Base-by-base conservation (phyloP, 2,329 filamentous ascomycete genomes). In the Colletotrichum tofieldiae region DNA sequence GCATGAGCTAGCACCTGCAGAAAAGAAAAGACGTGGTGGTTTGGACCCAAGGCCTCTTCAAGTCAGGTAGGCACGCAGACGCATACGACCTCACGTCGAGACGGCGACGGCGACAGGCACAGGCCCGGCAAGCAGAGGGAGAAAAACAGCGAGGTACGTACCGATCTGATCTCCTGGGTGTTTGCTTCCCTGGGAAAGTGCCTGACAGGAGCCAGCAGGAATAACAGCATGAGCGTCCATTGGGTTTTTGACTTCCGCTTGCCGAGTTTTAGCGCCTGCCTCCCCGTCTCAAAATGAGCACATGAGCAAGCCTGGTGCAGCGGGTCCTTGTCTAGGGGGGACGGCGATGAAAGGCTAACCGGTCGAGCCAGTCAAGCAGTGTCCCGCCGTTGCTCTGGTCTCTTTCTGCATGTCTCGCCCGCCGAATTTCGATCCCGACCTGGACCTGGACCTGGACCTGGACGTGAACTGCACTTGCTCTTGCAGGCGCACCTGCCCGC, bases 301-400 rank as follows among this genome's bases (percentile, higher is more conserved):
- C 84, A 86, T 86, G 84, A 86, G 82, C 82, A 80, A 80, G 81
- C 82, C 82, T 79, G 83, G 80, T 75, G 74, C 76, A 83, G 81
- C 79, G 81, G 82, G 78, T 82, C 79, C 77, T 73, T 73, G 71
- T 72, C 70, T 43, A 61, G 59, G 64, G 60, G 61, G 54, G 71
- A 43, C 71, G 51, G 58, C 67, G 60, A 67, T 32, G 39, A 73
- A 71, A 71, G 65, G 70, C 70, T 72, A 70, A 72, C 54, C 47
- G 26, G 65, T 14, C 68, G 70, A 67, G 32, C 67, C 65, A 69
- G 20, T 67, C 64, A 26, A 51, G 61, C 47, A 49, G 55, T 29
- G 32, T 56, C 71, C 59, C 47, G 45, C 41, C 58, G 47, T 47
- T 62, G 35, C 41, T 66, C 60, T 51, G 41, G 35, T 51, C 41